Evolutionary conservation across 768 basidiomycete genomes (phyloP).

Genomic region (Russula foetens): DNA sequence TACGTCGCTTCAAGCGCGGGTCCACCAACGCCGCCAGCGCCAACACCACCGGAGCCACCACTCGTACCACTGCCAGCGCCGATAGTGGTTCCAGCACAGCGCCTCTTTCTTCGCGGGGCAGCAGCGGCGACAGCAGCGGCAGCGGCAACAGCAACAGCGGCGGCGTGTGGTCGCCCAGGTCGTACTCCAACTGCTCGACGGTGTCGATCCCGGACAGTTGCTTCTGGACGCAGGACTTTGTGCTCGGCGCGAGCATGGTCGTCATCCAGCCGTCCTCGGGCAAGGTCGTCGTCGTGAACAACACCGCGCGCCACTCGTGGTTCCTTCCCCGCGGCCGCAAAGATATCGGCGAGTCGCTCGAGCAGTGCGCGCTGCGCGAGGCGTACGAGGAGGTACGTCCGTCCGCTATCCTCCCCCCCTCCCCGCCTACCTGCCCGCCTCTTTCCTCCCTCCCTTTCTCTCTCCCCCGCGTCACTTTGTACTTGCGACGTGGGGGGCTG

Average conservation of each 20-base stretch:
- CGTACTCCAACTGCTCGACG: constrained; percentile 33
- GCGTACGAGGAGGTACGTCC: constrained; percentile 56
- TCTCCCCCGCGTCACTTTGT: no score
- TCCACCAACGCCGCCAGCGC: no score
- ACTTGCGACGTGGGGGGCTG: no score
- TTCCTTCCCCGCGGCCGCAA: constrained; percentile 61
- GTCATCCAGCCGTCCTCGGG: constrained; percentile 50
- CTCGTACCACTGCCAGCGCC: no score
- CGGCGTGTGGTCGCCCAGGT: background rate
- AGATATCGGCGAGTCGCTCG: constrained; percentile 55
- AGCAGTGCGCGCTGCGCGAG: constrained; percentile 51
- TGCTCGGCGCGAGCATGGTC: constrained; percentile 55
- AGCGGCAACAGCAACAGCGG: no score
- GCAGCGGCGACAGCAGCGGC: no score
- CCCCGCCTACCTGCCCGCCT: background rate
- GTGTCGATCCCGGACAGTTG: constrained; percentile 35
- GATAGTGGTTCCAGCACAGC: no score
- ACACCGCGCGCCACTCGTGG: constrained; percentile 29
- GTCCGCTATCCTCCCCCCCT: no score
- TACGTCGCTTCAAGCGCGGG: no score
- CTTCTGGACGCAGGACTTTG: constrained; percentile 45
- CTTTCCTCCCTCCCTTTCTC: background rate
- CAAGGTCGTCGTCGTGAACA: constrained; percentile 41
- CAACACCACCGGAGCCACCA: no score
- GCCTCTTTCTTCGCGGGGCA: no score